Evolutionary conservation across 305 asterid species (phyloP), one percentile per base, ranked within the genome.

Genomic region (Fraxinus albicans): DNA sequence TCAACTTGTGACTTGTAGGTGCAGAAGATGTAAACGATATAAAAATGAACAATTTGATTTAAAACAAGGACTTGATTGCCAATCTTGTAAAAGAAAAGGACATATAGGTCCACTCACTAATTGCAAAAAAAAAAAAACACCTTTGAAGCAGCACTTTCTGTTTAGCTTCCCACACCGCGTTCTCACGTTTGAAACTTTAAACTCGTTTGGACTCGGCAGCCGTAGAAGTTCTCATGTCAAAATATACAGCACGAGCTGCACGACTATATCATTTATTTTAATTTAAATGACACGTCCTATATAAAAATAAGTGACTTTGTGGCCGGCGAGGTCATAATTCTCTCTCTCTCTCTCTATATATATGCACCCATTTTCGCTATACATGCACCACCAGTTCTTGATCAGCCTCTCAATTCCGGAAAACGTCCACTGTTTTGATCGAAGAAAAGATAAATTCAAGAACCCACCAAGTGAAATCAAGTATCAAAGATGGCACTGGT

Each of bases 401-500:
- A 78, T 74, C 80, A 77, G 9, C 84, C 79, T 76, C 47, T 25
- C 80, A 55, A 33, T 77, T 33, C 83, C 80, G 12, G 27, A 80
- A 79, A 74, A 67, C 77, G 81, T 65, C 23, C 70, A 83, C 69
- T 76, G 34, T 40, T 75, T 75, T 40, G 15, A 36, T 80, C 29
- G 47, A 35, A 74, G 70, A 42, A 15, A 31, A 27, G 69, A 40
- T 7, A 78, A 36, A 55, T 81, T 79, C 31, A 77, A 77, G 23
- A 6, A 40, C 82, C 77, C 21, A 21, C 12, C 21, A 55, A 75
- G 58, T 40, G 33, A 77, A 21, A 27, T n/a, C 0, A 38, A 21
- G 58, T 13, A 47, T 13, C 58, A 13, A 3, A 47, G 58, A 95
- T 95, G 99, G 95, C 98, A 38, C 85, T 95, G 60, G 86, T 84